Base-by-base conservation (phyloP, 257 asterid species). In the Solanum chaucha region DNA sequence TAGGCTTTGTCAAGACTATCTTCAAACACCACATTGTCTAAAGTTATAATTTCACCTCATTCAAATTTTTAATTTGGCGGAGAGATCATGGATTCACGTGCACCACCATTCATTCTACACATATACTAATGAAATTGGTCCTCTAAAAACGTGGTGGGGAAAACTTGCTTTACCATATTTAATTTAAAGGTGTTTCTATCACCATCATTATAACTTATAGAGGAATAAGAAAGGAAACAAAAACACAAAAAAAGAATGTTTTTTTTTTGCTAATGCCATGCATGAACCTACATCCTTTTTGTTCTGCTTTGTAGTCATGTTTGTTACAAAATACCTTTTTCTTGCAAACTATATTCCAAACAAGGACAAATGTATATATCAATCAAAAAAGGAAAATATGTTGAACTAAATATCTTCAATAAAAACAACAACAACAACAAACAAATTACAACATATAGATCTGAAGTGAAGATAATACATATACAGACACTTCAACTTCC, bases 381-480 rank as follows among this genome's bases (percentile, higher is more conserved):
- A 78, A 44, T 41, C 36, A 78, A 10, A 80, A 48, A 24, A 80
- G 85, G 41, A 80, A 44, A 15, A 15, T 2, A 80, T 3, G 41
- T n/a, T 80, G 41, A 17, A 17, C 41, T 48, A 81, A 55, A 81
- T 81, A 28, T 7, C 26, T 48, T 48, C 85, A 5, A 80, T 26
- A 28, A 46, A 80, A 75, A 75, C 35, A 70, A 35, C 70, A 68
- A 71, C 41, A 71, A 34, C 80, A 73, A 73, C 30, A 73, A 35
- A 55, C 55, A 36, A 24, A 11, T 36, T 15, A 78, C 87, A 86
- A 24, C 59, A 55, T 13, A 67, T 13, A 9, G 7, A 86, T 80
- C 26, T 81, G 68, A 48, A 81, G 28, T 81, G 68, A 81, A 28
- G 30, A 81, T 81, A 81, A 44, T 73, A 81, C 11, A 80, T 80